A percentile compares a stretch with the other conserved stretches of the same genome.
Evolutionary conservation across 768 basidiomycete genomes (phyloP).

Genomic region (Obba rivulosa): DNA sequence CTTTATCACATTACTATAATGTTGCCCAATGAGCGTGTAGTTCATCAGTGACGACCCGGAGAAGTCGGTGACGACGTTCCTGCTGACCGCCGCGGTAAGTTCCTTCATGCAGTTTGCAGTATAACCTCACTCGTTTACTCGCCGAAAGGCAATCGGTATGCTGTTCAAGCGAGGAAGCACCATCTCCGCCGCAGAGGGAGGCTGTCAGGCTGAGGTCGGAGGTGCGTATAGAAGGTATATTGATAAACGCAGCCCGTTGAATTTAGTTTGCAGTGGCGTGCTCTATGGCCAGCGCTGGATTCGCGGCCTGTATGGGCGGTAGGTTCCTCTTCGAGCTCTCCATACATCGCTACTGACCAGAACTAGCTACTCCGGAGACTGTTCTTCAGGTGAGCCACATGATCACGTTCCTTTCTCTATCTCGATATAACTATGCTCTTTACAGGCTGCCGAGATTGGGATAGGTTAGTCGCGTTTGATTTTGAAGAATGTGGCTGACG

Average conservation of each 20-base stretch:
- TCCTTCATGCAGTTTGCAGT: background rate
- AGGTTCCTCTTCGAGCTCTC: conserved; percentile 13
- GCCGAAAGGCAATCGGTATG: conserved; percentile 81
- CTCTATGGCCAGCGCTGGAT: conserved; percentile 93
- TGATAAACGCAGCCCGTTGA: background rate
- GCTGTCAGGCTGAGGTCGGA: conserved; percentile 93
- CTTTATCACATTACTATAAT: background rate
- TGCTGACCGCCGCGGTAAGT: conserved; percentile 81
- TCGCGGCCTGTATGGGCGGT: conserved; percentile 93
- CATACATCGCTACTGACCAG: background rate
- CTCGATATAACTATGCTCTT: background rate
- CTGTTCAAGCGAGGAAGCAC: conserved; percentile 96
- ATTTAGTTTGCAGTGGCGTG: conserved; percentile 60
- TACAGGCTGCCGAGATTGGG: conserved; percentile 80
- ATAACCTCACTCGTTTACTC: background rate
- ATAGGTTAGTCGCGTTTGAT: conserved; percentile 47
- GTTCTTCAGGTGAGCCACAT: conserved; percentile 55
- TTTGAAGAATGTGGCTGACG: background rate
- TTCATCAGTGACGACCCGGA: conserved; percentile 91
- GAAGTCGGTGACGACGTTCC: conserved; percentile 82
- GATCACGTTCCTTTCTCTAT: background rate
- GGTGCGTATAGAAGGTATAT: conserved; percentile 35
- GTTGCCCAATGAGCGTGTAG: conserved; percentile 24
- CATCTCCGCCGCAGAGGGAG: conserved; percentile 94
- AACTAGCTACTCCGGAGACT: conserved; percentile 70